These are phyloP conservation scores for Mucor racemosus DNA, from an alignment of 371 early-diverging fungal genomes.

Conservation along the genomic window DNA sequence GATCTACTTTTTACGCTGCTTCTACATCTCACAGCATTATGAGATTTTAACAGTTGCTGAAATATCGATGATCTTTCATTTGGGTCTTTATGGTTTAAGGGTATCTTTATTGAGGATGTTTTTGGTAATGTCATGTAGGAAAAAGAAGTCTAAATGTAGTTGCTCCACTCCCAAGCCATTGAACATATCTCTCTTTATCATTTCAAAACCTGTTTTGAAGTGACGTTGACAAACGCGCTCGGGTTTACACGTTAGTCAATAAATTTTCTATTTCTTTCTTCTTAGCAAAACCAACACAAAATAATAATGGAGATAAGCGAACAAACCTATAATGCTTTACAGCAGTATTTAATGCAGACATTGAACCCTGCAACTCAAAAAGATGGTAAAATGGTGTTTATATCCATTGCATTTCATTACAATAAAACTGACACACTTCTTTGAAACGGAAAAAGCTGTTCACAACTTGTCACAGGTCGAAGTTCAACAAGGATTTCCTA, in stretches of 20 bases:
- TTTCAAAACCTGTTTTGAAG: too few relatives aligned
- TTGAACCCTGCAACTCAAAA: constrained; percentile 77
- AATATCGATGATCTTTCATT: background rate
- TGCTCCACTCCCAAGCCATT: too few relatives aligned
- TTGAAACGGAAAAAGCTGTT: constrained; percentile 57
- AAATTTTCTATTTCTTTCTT: constrained; percentile 6
- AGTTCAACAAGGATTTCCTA: constrained; percentile 73
- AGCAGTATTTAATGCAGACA: constrained; percentile 77
- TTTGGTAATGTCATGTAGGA: background rate
- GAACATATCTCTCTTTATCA: too few relatives aligned
- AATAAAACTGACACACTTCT: background rate
- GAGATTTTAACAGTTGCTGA: background rate
- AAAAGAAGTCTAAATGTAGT: background rate
- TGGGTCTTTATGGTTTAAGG: background rate
- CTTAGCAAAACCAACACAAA: background rate
- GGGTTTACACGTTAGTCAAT: background rate
- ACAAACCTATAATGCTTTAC: constrained; percentile 63
- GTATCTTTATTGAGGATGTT: background rate
- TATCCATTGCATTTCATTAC: background rate
- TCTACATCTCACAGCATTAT: background rate
- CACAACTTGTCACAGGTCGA: constrained; percentile 65
- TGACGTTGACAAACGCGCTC: constrained; percentile 7
- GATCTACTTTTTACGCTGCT: background rate
- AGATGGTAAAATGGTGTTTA: constrained; percentile 58
- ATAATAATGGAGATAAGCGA: constrained; percentile 56